Evolutionary conservation across 176 grass and related monocot genomes (phyloP), one percentile per base, ranked within the genome.

Genomic region (Eragrostis curvula): DNA sequence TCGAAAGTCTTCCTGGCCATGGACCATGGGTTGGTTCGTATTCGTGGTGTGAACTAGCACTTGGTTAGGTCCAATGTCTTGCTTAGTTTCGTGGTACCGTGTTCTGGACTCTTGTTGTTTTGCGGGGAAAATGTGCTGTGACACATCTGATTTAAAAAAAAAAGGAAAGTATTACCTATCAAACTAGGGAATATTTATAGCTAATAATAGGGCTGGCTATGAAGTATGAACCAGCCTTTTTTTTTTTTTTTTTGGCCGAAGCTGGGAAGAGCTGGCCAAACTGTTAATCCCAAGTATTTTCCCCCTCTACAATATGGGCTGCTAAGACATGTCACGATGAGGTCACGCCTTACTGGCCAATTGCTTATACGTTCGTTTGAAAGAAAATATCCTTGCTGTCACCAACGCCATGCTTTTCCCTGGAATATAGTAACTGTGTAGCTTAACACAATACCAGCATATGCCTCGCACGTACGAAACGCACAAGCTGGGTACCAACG

Each of bases 61-160:
- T 76, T 44, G 1, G 71, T 81, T 77, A 42, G 71, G 83, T 81
- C 25, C 29, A 71, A 41, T 44, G 65, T 77, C 45, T 75, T 18
- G 21, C 76, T 65, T 85, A 47, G 78, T 76, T 61, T 56, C 24
- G 17, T 23, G 48, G 36, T 23, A 73, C 46, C 29, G 70, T 52
- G 23, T 21, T 68, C 57, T 45, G 61, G 18, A 68, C 49, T 25
- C 5, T n/a, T 12, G 8, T 84, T 24, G 11, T 53, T 60, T 24
- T 14, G 14, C 7, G 14, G 43, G 25, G 17, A 64, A 7, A 18
- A 6, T 58, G 45, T 20, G 18, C 51, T 8, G 50, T 12, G 18
- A 10, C 12, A 12, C 46, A 68, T 25, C 36, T 68, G 29, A 18
- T 36, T 36, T 21, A 55, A 49, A 12, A 40, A 25, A 25, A 18